These are phyloP conservation scores for Saccharata proteae DNA, from an alignment of 2,329 filamentous ascomycete species.

Conservation along the genomic window DNA sequence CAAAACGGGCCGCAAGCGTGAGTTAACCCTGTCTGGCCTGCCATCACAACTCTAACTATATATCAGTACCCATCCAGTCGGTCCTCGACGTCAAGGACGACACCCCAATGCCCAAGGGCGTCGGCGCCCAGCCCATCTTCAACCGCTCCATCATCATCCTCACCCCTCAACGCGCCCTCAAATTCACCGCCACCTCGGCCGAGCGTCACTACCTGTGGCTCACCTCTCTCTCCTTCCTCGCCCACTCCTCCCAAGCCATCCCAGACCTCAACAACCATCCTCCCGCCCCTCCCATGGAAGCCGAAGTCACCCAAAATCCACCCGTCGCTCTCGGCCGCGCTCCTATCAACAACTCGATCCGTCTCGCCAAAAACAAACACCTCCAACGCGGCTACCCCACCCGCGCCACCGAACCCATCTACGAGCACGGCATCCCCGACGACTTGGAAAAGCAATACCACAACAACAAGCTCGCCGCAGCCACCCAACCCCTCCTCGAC, in stretches of 20 bases:
- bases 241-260: conserved; percentile 72
- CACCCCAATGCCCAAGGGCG: conserved; percentile 67
- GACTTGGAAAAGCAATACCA: too few relatives aligned
- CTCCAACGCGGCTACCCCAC: not conserved
- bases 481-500: too few relatives aligned
- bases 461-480: too few relatives aligned
- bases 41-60: conserved; percentile 1
- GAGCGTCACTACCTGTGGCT: conserved; percentile 94
- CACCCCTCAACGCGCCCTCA: conserved; percentile 83
- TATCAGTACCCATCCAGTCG: conserved; percentile 78
- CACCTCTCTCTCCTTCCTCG: conserved; percentile 86
- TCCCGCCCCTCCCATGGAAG: conserved; percentile 15
- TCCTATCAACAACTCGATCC: conserved; percentile 76
- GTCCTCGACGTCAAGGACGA: conserved; percentile 95
- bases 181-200: conserved; percentile 74
- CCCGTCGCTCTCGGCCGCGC: conserved; percentile 40
- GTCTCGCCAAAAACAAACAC: conserved; percentile 75
- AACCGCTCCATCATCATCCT: conserved; percentile 91
- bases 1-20: conserved; percentile 88
- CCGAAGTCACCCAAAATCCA: conserved; percentile 14
- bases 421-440: too few relatives aligned
- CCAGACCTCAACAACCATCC: conserved; percentile 56
- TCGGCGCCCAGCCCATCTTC: conserved; percentile 48
- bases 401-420: not conserved
- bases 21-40: conserved; percentile 42